phyloP scores from a whole-genome alignment of 495 filamentous ascomycete genomes.

The Annulohypoxylon bovei region DNA sequence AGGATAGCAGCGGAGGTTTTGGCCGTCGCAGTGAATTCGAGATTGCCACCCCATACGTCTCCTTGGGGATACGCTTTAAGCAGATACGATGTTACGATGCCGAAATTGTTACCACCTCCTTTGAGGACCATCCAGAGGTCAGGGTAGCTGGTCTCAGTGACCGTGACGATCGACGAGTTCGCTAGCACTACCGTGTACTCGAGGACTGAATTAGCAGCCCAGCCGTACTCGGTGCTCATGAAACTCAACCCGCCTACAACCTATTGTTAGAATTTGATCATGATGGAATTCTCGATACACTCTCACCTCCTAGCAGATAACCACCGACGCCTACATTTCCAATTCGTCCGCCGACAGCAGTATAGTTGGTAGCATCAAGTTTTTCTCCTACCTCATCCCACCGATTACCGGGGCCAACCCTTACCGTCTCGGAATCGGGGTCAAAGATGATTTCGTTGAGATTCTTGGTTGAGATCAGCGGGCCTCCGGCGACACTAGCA shows the following conservation, averaged over 20 bases:
- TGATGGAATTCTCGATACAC: neutral
- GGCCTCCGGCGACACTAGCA: conserved; percentile 63
- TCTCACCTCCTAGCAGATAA: conserved; percentile 51
- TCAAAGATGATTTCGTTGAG: conserved; percentile 59
- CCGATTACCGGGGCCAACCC: conserved; percentile 61
- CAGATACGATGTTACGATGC: conserved; percentile 60
- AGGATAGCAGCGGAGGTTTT: conserved; percentile 57
- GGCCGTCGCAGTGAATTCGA: conserved; percentile 53
- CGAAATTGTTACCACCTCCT: conserved; percentile 62
- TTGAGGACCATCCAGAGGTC: conserved; percentile 58
- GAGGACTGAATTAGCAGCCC: conserved; percentile 63
- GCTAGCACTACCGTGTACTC: conserved; percentile 67
- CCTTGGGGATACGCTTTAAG: conserved; percentile 59
- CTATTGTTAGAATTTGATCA: conserved; percentile 29
- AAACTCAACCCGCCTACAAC: conserved; percentile 55
- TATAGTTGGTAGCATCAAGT: conserved; percentile 58
- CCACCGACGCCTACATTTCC: conserved; percentile 58
- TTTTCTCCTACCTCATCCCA: conserved; percentile 61
- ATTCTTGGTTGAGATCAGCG: conserved; percentile 61
- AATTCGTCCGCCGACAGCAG: conserved; percentile 62
- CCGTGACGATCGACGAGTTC: conserved; percentile 62
- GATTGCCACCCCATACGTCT: conserved; percentile 66
- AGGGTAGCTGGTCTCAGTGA: conserved; percentile 51
- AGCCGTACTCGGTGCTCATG: conserved; percentile 66
- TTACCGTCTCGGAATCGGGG: conserved; percentile 53